Evolutionary conservation across 352 stramenopile species (phyloP).

Genomic region (Saprolegnia diclina): DNA sequence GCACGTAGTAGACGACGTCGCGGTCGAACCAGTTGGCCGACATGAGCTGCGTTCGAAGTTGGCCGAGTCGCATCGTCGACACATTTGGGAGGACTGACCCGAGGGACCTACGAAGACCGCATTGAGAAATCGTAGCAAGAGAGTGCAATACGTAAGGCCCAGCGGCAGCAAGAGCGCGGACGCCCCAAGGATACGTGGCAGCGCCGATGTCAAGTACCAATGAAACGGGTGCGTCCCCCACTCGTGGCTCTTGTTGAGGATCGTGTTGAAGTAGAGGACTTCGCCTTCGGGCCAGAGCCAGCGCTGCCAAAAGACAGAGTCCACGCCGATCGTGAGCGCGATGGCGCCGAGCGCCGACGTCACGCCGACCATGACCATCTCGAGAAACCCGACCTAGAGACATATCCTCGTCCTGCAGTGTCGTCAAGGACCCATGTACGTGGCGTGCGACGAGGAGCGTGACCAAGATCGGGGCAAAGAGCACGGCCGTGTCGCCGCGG

Average conservation of each 20-base stretch:
- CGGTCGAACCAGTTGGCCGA: not conserved
- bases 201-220: constrained; percentile 95
- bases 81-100: not conserved
- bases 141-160: constrained; percentile 45
- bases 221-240: constrained; percentile 94
- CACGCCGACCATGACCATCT: constrained; percentile 79
- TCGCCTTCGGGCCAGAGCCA: constrained; percentile 97
- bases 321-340: constrained; percentile 79
- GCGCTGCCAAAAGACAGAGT: constrained; percentile 92
- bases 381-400: constrained; percentile 61
- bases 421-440: constrained; percentile 15
- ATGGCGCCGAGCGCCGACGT: constrained; percentile 64
- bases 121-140: not conserved
- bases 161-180: constrained; percentile 82
- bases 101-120: constrained; percentile 4
- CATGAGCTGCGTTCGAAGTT: not conserved
- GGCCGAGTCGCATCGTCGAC: not conserved
- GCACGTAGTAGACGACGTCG: not conserved
- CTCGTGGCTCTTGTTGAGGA: constrained; percentile 96
- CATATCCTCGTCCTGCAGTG: not conserved
- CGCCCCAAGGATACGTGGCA: constrained; percentile 86
- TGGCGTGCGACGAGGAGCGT: constrained; percentile 75
- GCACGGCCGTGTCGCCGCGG: constrained; percentile 93
- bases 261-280: constrained; percentile 95
- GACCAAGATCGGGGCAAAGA: constrained; percentile 92